Conservation (phyloP, 2,329 filamentous ascomycete genomes). For the Colletotrichum tropicale region DNA sequence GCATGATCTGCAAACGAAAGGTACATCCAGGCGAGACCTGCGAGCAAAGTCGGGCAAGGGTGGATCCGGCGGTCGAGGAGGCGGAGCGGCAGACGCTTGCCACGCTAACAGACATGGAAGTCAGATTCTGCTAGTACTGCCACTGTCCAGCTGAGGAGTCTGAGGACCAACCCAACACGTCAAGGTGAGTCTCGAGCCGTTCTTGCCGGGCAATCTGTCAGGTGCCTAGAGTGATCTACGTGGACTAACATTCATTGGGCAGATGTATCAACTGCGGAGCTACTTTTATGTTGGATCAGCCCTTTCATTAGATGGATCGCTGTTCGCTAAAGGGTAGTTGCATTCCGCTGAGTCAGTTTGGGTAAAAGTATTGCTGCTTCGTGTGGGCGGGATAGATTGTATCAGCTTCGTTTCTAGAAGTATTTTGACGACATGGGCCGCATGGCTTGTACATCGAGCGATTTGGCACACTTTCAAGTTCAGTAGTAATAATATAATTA, state of each 20-base stretch:
- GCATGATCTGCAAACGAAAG: background rate
- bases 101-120: background rate
- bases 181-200: background rate
- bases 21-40: background rate
- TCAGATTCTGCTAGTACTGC: background rate
- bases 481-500: background rate
- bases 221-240: too few species aligned
- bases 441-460: background rate
- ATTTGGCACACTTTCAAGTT: background rate
- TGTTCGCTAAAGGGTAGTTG: too few species aligned
- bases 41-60: background rate
- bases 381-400: background rate
- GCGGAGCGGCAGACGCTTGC: background rate
- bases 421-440: background rate
- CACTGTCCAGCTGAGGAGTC: accelerated
- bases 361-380: background rate
- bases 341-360: background rate
- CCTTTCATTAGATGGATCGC: too few species aligned
- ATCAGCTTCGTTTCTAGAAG: background rate
- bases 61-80: background rate
- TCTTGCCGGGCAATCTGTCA: too few species aligned
- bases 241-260: too few species aligned
- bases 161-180: background rate
- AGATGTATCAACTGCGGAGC: too few species aligned
- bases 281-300: too few species aligned